phyloP scores from a whole-genome alignment of 208 protist species.

The Leptomonas seymouri region DNA sequence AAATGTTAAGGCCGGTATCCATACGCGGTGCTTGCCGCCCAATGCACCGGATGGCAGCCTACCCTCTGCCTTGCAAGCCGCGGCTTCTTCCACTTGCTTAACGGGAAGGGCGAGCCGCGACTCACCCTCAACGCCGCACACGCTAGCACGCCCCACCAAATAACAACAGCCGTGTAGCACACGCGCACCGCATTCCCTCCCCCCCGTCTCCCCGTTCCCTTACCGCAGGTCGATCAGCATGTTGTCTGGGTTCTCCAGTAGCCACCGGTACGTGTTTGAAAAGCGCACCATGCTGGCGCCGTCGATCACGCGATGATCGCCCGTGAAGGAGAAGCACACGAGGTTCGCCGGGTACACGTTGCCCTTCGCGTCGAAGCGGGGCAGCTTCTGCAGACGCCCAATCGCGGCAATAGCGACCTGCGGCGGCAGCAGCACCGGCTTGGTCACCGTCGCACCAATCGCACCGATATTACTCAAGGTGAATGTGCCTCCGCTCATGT shows the following conservation, averaged over 20 bases:
- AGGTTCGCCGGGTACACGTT: slow-evolving; percentile 70
- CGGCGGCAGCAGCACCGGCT: slow-evolving; percentile 89
- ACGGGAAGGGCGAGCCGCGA: no score
- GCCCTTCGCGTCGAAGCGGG: slow-evolving; percentile 74
- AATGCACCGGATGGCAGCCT: no score
- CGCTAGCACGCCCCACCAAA: no score
- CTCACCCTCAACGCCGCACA: no score
- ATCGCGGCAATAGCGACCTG: slow-evolving; percentile 95
- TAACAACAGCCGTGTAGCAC: no score
- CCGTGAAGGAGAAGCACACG: slow-evolving; percentile 84
- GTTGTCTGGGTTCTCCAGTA: slow-evolving; percentile 85
- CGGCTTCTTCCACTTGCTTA: no score
- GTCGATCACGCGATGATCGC: slow-evolving; percentile 97
- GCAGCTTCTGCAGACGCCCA: slow-evolving; percentile 87
- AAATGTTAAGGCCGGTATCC: no score
- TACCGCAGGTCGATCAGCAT: slow-evolving; percentile 87
- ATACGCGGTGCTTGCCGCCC: no score
- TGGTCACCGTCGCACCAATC: slow-evolving; percentile 94
- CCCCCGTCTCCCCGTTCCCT: neutral
- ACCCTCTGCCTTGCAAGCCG: no score
- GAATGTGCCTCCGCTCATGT: slow-evolving; percentile 94
- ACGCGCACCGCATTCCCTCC: neutral
- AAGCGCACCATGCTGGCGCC: slow-evolving; percentile 97
- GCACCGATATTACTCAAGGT: slow-evolving; percentile 96
- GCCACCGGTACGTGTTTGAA: slow-evolving; percentile 86